Evolutionary conservation across 306 rosid genomes (phyloP), one percentile per base, ranked within the genome.

Genomic region (Cicer judaicum): DNA sequence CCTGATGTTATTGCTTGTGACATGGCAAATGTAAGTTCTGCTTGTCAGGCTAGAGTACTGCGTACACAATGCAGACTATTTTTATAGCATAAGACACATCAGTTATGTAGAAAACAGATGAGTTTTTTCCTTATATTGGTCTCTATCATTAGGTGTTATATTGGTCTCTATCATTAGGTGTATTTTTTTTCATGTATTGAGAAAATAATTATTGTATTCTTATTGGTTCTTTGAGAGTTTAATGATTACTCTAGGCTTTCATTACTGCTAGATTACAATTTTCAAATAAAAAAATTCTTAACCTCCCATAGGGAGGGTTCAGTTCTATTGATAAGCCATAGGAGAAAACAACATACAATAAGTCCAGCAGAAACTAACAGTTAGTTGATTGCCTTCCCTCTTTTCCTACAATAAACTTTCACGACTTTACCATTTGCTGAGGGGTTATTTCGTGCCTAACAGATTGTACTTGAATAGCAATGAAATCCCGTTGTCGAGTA

Each of bases 1-100:
- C 92, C 97, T 29, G 70, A 88, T 18, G 93, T 94, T 52, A 82
- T 90, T 79, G 85, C 97, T 74, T 94, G 99, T 85, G 93, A 91
- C 68, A 91, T 94, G 95, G 86, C 97, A 79, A 89, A 87, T 62
- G 98, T 93, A 87, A 7, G 96, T 64, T 64, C 78, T 75, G 2
- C 64, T 77, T 29, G 11, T n/a, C 43, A 40, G 6, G 7, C 83
- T 79, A 18, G 19, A 34, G 16, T 18, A 18, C 68, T n/a, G 6
- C 3, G 36, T 68, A 57, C 2, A 10, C 0, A 2, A 6, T 50
- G 56, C 18, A 64, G 19, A 59, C n/a, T 66, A 34, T 12, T 36
- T 64, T 36, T 16, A 24, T 70, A 16, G 18, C 46, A 63, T 70
- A 16, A 8, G 41, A 7, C 41, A 50, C 44, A 60, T 65, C 42